phyloP scores from a whole-genome alignment of 176 grass and related monocot species.

The Lolium multiflorum region DNA sequence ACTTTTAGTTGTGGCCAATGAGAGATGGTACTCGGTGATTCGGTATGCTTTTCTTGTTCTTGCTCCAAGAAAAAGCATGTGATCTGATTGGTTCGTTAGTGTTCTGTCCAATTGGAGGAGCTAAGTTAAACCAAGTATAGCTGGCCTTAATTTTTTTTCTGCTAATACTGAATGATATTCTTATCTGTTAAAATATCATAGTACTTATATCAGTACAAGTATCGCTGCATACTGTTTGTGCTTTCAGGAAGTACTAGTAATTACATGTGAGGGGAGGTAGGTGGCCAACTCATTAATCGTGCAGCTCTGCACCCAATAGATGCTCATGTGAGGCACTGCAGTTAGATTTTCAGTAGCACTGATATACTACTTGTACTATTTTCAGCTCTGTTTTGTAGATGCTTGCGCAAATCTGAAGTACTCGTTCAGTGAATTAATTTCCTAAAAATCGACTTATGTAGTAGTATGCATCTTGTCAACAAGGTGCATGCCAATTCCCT shows the following conservation, averaged over 20 bases:
- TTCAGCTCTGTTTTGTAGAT: neutral
- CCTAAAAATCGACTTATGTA: neutral
- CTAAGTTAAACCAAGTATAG: neutral
- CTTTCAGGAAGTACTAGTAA: neutral
- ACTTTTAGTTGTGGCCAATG: neutral
- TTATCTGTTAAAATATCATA: neutral
- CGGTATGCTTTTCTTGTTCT: slow-evolving; percentile 19
- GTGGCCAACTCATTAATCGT: slow-evolving; percentile 43
- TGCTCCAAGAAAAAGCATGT: neutral
- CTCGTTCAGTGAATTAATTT: neutral
- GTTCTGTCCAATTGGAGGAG: neutral
- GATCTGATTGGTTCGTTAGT: neutral
- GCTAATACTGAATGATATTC: neutral
- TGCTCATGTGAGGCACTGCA: slow-evolving; percentile 11
- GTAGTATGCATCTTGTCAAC: neutral
- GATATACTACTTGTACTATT: neutral
- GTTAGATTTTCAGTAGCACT: neutral
- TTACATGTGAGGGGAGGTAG: slow-evolving; percentile 14
- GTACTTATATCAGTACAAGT: neutral
- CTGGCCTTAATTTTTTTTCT: neutral
- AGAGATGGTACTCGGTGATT: neutral
- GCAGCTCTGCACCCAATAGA: slow-evolving; percentile 19
- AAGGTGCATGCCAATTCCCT: neutral
- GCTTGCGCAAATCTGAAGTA: neutral
- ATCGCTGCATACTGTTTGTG: neutral